Evolutionary conservation across 192 early-diverging fungal genomes (phyloP), one percentile per base, ranked within the genome.

Genomic region (Podila clonocystis): DNA sequence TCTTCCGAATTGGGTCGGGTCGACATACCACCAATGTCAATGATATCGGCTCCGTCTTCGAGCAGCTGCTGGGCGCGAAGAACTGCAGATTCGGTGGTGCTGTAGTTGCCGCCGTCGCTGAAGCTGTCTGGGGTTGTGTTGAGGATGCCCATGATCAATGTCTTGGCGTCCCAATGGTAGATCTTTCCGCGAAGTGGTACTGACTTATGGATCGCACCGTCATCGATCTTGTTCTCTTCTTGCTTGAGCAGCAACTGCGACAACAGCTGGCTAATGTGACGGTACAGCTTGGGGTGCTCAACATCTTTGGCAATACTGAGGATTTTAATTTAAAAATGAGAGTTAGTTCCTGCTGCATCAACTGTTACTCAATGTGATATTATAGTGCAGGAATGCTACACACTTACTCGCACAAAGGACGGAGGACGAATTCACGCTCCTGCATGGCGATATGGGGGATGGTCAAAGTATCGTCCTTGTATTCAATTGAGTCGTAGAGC

Each of bases 91-190:
- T 94, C 92, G 6, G 90, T 62, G 8, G 85, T 76, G 49, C 71
- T 74, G 82, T 89, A 91, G 52, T 89, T 74, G 52, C 97, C 97
- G 69, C 97, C 98, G 75, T 99, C 98, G 60, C 91, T 93, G 77
- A 99, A 99, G 71, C 93, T 95, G 82, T 99, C 98, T 9, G 98
- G 97, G 0, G 98, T 99, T 41, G 95, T 93, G 67, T 99, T 99
- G 31, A 99, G 86, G 45, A 99, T 97, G 31, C 97, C 98, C 98
- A 99, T 99, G 63, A 97, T 84, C 60, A 90, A 87, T 0, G 97
- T 97, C 62, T 90, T 87, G 28, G 80, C 71, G 62, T 78, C 72
- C 91, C 91, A 94, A 26, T 67, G 72, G 88, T 91, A 95, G 71
- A 82, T 52, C 74, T 84, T 82, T 48, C 72, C 34, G 13, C 73